Evolutionary conservation across 768 basidiomycete genomes (phyloP), one percentile per base, ranked within the genome.

Genomic region (Trametes coccinea): DNA sequence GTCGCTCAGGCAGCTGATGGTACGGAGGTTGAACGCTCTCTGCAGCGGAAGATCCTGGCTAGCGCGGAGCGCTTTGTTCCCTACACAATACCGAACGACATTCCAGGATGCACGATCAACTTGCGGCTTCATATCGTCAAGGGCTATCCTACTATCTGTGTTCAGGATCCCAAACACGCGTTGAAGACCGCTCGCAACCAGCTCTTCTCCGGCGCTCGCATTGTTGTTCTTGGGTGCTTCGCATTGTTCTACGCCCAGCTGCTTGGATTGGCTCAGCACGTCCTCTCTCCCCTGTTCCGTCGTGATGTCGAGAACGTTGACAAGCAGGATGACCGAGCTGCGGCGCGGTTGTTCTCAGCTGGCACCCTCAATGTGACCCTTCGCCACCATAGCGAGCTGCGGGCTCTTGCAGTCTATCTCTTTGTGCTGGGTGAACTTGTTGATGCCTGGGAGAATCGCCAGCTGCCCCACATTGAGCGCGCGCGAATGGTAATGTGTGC

Each of bases 251-350:
- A 30, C 9, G 30, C 44, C 6, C 33, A 43, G 5, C 16, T 43
- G 6, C 31, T 55, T 31, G 72, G 67, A 0, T 51, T 53, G 27
- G 48, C 52, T 9, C 31, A 45, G 1, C 53, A 46, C 1, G 61
- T 66, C 10, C 72, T 22, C 22, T 22, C 22, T 22, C 22, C 77
- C 1, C 57, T 77, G 0, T 75, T 70, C 53, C 37, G 33, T 4
- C 70, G 72, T 0, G 76, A 77, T 60, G 75, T 82, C 2, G 73
- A 76, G 16, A 74, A 75, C 47, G 31, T 79, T 0, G 79, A 82
- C 55, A 63, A 73, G 0, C 79, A 82, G 69, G 81, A 82, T 65
- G 78, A 82, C 62, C 71, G 67, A 59, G 80, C 80, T 0, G 80
- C 80, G 0, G 56, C 72, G 3, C 72, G 76, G 0, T 62, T 81